Base-by-base conservation (phyloP, 371 early-diverging fungal species). In the Syncephalastrum contaminatum region DNA sequence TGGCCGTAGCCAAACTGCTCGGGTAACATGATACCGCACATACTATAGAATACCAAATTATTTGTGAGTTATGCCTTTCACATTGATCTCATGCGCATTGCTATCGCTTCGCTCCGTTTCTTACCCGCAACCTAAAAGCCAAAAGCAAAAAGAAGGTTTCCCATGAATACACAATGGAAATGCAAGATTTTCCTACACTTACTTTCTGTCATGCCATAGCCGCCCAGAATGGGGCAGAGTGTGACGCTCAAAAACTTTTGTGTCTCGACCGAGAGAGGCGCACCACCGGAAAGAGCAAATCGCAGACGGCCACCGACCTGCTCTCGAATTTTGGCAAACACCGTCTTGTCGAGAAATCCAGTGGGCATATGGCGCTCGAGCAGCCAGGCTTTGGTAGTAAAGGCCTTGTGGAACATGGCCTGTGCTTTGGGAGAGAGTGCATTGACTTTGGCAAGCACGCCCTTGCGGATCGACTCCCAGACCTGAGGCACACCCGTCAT, bases 401-500 rank as follows among this genome's bases (percentile, higher is more conserved):
- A 85, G 0, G 92, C 92, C 18, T 72, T 69, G 47, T 88, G 64
- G 63, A 97, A 96, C 14, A 97, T 72, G 59, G 68, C 80, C 56
- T 87, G 89, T 18, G 82, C 77, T 1, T 84, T 53, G 43, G 90
- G 82, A 8, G 84, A 75, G n/a, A 84, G 72, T 15, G 70, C 66
- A 44, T 78, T 75, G 43, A 96, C 66, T 62, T 92, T 89, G 45
- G 83, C 78, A 25, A 88, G 72, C 43, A 95, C 85, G 42, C 92
- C 93, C 67, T 90, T 92, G 42, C 94, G 88, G 62, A 98, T 93
- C 15, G 90, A 87, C 69, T 94, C 93, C 94, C 94, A 94, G 4
- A 95, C 95, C 41, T 88, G 91, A 20, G 95, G 94, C 13, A 98
- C 95, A 65, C 95, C 95, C 19, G 91, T 84, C 84, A 99, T 87